phyloP scores from a whole-genome alignment of 345 rosid genomes.

The Camelina hispida region DNA sequence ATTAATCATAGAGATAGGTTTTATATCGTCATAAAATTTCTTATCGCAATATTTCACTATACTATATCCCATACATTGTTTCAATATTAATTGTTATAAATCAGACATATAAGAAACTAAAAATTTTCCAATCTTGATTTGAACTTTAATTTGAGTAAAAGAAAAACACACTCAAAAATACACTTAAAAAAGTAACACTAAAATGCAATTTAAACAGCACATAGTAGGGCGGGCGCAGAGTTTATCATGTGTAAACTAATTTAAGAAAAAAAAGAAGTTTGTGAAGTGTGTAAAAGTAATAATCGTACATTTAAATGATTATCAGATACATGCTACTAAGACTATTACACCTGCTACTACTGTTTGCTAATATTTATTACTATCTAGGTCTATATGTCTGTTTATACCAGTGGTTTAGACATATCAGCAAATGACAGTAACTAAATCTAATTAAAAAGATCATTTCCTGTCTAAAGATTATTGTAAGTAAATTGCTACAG shows the following conservation, averaged over 20 bases:
- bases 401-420: conserved; percentile 31
- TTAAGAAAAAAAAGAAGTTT: too few relatives aligned
- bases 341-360: conserved; percentile 40
- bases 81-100: too few relatives aligned
- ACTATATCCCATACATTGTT: too few relatives aligned
- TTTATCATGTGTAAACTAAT: too few relatives aligned
- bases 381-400: conserved; percentile 27
- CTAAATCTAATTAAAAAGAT: conserved; percentile 34
- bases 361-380: conserved; percentile 35
- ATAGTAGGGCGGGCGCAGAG: too few relatives aligned
- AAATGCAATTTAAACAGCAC: neutral
- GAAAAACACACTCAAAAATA: neutral
- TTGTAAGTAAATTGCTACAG: neutral
- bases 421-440: conserved; percentile 38
- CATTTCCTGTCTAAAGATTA: neutral
- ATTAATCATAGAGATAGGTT: too few relatives aligned
- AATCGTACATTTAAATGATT: conserved; percentile 18
- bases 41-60: too few relatives aligned
- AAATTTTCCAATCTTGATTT: too few relatives aligned
- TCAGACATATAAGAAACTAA: too few relatives aligned
- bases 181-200: neutral
- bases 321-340: conserved; percentile 32
- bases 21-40: too few relatives aligned
- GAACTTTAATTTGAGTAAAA: too few relatives aligned
- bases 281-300: neutral